Conservation (phyloP, 192 early-diverging fungal genomes). For the Chytriomyces sp. region DNA sequence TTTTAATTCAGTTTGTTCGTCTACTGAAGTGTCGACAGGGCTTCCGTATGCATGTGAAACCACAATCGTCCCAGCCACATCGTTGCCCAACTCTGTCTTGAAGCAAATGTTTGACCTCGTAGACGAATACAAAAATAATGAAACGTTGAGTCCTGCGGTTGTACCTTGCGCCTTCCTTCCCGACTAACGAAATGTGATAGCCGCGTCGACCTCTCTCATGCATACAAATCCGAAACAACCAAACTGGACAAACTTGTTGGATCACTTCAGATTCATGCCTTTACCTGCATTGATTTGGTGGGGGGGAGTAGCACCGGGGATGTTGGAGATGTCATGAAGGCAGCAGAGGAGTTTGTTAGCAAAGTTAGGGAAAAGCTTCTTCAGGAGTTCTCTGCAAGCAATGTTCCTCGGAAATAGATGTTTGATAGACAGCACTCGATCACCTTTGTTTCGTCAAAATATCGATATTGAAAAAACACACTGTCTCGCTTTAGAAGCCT, state of each 20-base stretch:
- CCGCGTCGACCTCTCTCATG: conserved; percentile 60
- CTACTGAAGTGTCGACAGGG: not conserved
- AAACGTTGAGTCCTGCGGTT: conserved; percentile 26
- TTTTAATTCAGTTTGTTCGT: not conserved
- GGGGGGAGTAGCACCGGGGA: conserved; percentile 34
- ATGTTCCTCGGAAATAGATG: too few species aligned
- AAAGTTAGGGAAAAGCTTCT: conserved; percentile 46
- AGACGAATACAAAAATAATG: conserved; percentile 60
- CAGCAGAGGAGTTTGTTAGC: conserved; percentile 40
- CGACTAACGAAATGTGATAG: conserved; percentile 32
- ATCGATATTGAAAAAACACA: not conserved
- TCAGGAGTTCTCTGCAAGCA: conserved; percentile 27
- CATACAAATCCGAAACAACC: conserved; percentile 45
- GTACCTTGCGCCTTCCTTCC: not conserved
- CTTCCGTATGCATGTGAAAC: conserved; percentile 58
- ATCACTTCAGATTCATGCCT: conserved; percentile 14
- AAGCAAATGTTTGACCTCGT: conserved; percentile 59
- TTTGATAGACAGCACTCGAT: too few species aligned
- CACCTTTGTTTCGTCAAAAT: too few species aligned
- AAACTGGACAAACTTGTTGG: conserved; percentile 65
- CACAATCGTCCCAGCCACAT: conserved; percentile 49
- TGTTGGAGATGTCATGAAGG: conserved; percentile 40
- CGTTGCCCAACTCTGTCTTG: conserved; percentile 53
- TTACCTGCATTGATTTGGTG: conserved; percentile 43
- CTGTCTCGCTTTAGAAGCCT: not conserved